Conservation (phyloP, 331 rosid genomes). For the Malus hybrid region DNA sequence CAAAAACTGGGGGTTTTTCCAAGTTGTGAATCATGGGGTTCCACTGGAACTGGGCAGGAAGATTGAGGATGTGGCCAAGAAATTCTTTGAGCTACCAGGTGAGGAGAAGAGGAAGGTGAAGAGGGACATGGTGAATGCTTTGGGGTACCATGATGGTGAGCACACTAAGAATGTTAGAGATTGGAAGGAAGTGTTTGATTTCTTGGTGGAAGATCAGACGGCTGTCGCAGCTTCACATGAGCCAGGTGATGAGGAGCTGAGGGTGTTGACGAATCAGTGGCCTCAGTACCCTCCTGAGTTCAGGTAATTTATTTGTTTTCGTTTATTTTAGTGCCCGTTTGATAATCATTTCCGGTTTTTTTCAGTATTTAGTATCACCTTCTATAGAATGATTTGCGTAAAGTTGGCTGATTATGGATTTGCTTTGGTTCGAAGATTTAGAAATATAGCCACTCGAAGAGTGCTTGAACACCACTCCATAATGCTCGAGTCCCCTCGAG, state of each 20-base stretch:
- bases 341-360: too few relatives aligned
- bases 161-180: constrained; percentile 77
- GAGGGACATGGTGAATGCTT: constrained; percentile 46
- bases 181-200: constrained; percentile 90
- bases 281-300: constrained; percentile 43
- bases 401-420: too few relatives aligned
- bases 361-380: too few relatives aligned
- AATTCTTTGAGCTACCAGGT: constrained; percentile 36
- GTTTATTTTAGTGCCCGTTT: too few relatives aligned
- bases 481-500: too few relatives aligned
- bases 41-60: constrained; percentile 20
- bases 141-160: constrained; percentile 78
- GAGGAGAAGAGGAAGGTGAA: constrained; percentile 57
- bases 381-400: too few relatives aligned
- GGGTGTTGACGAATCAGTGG: not conserved
- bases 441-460: too few relatives aligned
- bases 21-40: constrained; percentile 64
- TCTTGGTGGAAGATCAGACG: constrained; percentile 25
- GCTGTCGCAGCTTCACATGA: not conserved
- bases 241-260: too few relatives aligned
- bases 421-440: too few relatives aligned
- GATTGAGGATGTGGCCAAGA: constrained; percentile 26
- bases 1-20: constrained; percentile 67
- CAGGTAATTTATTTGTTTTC: constrained; percentile 5
- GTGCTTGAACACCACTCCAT: too few relatives aligned